Percentiles rank a stretch among this genome's conserved stretches.
Evolutionary conservation across 345 rosid genomes (phyloP).

Genomic region (Euphorbia pulcherrima): DNA sequence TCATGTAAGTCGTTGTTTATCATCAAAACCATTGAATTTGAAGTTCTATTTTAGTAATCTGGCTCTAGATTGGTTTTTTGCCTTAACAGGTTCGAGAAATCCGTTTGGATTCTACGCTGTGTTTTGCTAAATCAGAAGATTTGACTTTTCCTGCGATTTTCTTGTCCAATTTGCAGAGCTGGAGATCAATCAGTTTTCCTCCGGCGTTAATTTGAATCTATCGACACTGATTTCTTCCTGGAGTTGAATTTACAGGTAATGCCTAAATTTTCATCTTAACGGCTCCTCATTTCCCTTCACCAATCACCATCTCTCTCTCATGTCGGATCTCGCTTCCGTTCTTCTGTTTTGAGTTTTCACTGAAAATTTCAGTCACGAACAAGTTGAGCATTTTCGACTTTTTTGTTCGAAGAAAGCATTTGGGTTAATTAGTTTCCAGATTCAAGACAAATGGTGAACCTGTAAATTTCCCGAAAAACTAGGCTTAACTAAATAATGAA

Average conservation of each 20-base stretch:
- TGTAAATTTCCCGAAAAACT: constrained; percentile 1
- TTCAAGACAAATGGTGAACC: background rate
- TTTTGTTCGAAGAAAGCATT: background rate
- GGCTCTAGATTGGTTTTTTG: background rate
- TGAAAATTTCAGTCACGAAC: background rate
- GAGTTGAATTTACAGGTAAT: constrained; percentile 7
- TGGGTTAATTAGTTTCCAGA: background rate
- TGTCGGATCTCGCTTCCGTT: background rate
- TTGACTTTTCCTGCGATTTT: background rate
- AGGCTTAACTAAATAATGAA: background rate
- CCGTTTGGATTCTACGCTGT: background rate
- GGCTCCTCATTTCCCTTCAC: background rate
- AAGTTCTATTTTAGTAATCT: constrained; percentile 8
- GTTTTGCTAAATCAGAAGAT: background rate
- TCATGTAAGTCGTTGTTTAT: constrained; percentile 15
- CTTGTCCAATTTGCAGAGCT: constrained; percentile 3
- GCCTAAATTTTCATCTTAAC: background rate
- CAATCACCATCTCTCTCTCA: background rate
- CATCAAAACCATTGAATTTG: constrained; percentile 12
- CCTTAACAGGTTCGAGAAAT: background rate
- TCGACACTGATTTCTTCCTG: constrained; percentile 2
- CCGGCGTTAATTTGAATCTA: constrained; percentile 3
- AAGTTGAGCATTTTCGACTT: background rate
- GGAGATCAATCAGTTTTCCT: background rate
- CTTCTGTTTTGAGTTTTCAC: background rate